Evolutionary conservation across 805 yeast genomes (phyloP), one percentile per base, ranked within the genome.

Genomic region (Candida odintsovae): DNA sequence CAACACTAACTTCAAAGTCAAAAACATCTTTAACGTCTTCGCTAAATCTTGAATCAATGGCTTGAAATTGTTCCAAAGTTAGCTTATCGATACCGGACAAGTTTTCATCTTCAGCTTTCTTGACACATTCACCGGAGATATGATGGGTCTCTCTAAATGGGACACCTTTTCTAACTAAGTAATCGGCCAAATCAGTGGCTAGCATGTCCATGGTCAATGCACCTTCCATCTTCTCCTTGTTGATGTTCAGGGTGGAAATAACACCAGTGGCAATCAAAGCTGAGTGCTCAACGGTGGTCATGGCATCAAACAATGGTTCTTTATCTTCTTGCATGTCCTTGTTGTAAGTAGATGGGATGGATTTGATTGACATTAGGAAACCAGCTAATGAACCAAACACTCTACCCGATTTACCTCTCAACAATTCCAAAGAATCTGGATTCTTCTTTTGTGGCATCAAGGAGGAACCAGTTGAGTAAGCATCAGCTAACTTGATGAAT

Each of bases 131-230:
- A 47, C 99, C 99, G 7, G 97, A 89, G 51, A 94, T 94, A 67
- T 94, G 98, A 71, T 94, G 99, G 1, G 99, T 94, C 70, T 94
- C 98, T 74, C 99, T 88, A 73, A 94, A 94, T 47, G 99, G 99
- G 55, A 94, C 99, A 50, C 99, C 99, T 67, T 85, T 90, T 72
- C 97, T 84, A 43, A 94, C 99, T 54, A 94, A 76, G 67, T 94
- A 94, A 67, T 94, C 99, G 37, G 99, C 99, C 57, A 94, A 77
- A 66, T 94, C 99, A 28, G 99, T 94, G 19, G 99, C 99, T 58
- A 94, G 78, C 99, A 94, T 94, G 69, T 94, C 99, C 96, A 92
- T 92, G 25, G 98, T 90, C 59, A 94, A 77, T 0, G 98, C 92
- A 39, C 76, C 81, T 57, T 75, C 77, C 99, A 94, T 94, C 56